Evolutionary conservation across 1,139 yeast species (phyloP), one percentile per base, ranked within the genome.

Genomic region (Tardiomyces digboiensis): DNA sequence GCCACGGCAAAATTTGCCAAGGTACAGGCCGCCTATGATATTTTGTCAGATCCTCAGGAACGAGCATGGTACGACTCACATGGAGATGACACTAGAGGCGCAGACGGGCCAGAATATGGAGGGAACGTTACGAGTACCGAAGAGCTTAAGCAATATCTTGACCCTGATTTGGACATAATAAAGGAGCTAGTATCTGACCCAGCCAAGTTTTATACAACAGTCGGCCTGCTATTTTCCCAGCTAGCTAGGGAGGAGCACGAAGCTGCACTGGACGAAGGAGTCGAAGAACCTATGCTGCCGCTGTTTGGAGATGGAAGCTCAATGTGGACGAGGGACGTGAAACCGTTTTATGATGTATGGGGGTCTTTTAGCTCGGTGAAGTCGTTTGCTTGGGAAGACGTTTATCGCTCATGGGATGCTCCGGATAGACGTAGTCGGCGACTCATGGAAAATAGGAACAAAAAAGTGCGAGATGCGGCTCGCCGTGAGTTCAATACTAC

Each of bases 51-150:
- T 62, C 82, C 95, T 0, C 95, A 88, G 55, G 97, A 91, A 59
- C 70, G 98, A 51, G 84, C 95, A 1, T 91, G 97, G 97, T 91
- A 91, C 58, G 97, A 91, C 59, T 71, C 86, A 0, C 97, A 89
- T 60, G 19, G 19, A 18, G 16, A 8, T 16, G 37, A 12, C 37
- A 13, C 7, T 19, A 19, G 4, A 7, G 62, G 85, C 80, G 36
- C 65, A 80, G 37, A 33, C 12, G 33, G 33, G 5, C 52, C 49
- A 4, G 62, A 56, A 7, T 68, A 66, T 36, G 70, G 68, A 36
- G 66, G 69, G 21, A 68, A 72, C 50, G 77, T 82, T 21, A 72
- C 80, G 1, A 68, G 78, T 0, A 74, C 77, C 0, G 84, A 80
- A 29, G 96, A 88, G 50, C 66, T 89, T 22, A 67, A 80, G 59